phyloP scores from a whole-genome alignment of 192 early-diverging fungal genomes.

The Backusella mclennaniae region DNA sequence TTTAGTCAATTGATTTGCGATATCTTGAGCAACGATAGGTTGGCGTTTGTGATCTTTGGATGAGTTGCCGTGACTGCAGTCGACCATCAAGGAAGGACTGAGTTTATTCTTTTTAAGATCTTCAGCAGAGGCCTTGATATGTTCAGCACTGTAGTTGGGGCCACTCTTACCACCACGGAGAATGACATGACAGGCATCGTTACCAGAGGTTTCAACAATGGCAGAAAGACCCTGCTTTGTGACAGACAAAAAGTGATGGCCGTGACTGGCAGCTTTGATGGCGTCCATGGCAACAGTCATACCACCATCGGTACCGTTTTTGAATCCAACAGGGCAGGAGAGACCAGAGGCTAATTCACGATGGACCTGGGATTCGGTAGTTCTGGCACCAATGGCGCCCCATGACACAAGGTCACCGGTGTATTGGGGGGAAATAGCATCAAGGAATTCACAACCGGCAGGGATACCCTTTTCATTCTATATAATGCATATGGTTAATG shows the following conservation, averaged over 20 bases:
- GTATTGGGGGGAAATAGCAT: constrained; percentile 82
- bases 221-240: constrained; percentile 84
- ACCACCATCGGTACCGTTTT: constrained; percentile 81
- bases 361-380: constrained; percentile 82
- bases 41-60: constrained; percentile 85
- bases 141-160: constrained; percentile 85
- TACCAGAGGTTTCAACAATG: constrained; percentile 85
- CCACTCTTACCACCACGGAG: constrained; percentile 84
- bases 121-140: constrained; percentile 56
- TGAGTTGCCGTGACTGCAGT: constrained; percentile 97
- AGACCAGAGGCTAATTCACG: constrained; percentile 80
- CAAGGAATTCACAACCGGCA: constrained; percentile 74
- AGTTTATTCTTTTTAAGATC: constrained; percentile 60
- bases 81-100: constrained; percentile 78
- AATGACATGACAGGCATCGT: constrained; percentile 91
- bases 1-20: constrained; percentile 53
- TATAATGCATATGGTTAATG: background rate
- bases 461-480: constrained; percentile 54
- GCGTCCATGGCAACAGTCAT: constrained; percentile 90
- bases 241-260: constrained; percentile 80
- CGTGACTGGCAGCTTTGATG: constrained; percentile 78
- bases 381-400: constrained; percentile 81
- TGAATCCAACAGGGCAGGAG: constrained; percentile 79
- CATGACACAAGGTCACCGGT: constrained; percentile 74
- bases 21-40: constrained; percentile 60